Evolutionary conservation across 306 rosid genomes (phyloP), one percentile per base, ranked within the genome.

Genomic region (Arachis hypogaea): DNA sequence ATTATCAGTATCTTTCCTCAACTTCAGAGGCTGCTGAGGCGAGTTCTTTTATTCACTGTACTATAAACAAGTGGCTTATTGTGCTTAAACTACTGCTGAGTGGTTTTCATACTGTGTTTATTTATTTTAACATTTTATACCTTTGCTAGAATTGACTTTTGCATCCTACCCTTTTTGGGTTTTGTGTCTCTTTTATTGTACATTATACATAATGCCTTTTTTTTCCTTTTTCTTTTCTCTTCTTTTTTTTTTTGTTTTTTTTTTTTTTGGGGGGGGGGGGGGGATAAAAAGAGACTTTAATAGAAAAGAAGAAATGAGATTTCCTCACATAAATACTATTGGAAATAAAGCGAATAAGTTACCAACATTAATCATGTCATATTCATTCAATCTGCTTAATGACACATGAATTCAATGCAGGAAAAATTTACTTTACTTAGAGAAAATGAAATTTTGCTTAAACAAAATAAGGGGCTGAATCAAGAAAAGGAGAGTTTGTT

Each of bases 21-120:
- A 89, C 97, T 59, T 84, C 97, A 9, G 97, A 85, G 84, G 99
- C 95, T 81, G 97, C 97, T 78, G 90, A 89, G 99, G 99, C 92
- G 81, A 69, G 38, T 72, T 83, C 59, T 73, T 64, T 56, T 71
- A 29, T 69, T 83, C 50, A 68, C 69, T 79, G 56, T 62, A 56
- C 66, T 62, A 56, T 66, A 55, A 63, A 67, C 69, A 45, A 74
- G 65, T 76, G 69, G 51, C 63, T 78, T 59, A 51, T 56, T 62
- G 59, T 29, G 22, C 45, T 63, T 28, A 56, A 38, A 61, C n/a
- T 44, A 44, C 46, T 62, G 22, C 52, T 60, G 54, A 49, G 59
- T 51, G 67, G 28, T 66, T 40, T 18, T 30, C 22, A 8, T 63
- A 62, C 52, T 38, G 12, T 44, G 41, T 66, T 66, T 45, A 18